Conservation (phyloP, 2,329 filamentous ascomycete species). For the Pestalotiopsis sp. region DNA sequence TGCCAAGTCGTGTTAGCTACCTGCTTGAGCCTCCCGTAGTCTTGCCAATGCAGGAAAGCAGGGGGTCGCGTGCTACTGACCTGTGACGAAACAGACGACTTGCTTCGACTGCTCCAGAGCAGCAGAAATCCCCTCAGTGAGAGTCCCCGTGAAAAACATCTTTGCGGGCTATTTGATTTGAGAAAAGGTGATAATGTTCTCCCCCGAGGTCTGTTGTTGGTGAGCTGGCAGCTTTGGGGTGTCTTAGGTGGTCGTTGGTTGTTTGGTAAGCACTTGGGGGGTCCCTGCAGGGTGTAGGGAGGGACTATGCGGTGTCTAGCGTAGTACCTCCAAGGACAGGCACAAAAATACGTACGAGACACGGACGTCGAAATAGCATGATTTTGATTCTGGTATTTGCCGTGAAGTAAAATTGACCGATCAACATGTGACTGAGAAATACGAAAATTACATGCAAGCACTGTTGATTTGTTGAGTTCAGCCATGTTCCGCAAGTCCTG, state of each 20-base stretch:
- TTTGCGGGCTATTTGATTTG: conserved; percentile 3
- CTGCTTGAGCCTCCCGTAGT: background rate
- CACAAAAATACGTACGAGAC: no score
- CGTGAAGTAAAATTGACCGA: no score
- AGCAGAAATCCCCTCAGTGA: conserved; percentile 79
- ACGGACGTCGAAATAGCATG: no score
- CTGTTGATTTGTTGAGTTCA: no score
- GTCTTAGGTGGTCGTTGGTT: background rate
- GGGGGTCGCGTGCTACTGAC: conserved; percentile 45
- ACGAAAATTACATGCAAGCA: no score
- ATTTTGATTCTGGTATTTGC: no score
- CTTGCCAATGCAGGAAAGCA: background rate
- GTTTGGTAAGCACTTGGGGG: background rate
- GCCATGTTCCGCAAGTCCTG: no score
- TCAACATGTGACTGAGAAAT: no score
- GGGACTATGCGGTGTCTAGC: background rate
- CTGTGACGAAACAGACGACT: conserved; percentile 83
- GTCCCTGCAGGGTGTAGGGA: background rate
- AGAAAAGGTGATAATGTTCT: background rate
- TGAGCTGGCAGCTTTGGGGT: background rate
- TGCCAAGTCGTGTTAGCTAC: conserved; percentile 36
- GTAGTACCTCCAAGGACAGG: no score
- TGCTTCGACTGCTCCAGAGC: conserved; percentile 77
- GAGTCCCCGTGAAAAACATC: conserved; percentile 82
- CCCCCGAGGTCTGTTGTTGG: background rate